Conservation (phyloP, 129 eudicot genomes). For the Helichrysum umbraculigerum region DNA sequence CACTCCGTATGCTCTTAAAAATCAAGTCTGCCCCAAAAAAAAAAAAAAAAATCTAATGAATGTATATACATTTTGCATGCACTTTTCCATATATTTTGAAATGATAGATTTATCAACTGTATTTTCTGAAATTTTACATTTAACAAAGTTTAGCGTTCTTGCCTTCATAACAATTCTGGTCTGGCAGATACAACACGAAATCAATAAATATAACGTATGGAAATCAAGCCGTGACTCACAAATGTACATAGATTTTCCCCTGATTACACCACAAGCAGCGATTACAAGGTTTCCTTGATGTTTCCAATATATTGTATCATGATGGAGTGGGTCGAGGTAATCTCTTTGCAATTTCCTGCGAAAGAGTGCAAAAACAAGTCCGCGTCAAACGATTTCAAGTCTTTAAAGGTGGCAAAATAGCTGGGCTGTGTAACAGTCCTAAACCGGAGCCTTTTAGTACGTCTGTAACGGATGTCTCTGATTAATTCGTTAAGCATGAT, state of each 20-base stretch:
- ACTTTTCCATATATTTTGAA: background rate
- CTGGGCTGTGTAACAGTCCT: no score
- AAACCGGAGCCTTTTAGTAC: background rate
- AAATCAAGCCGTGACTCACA: slow-evolving; percentile 28
- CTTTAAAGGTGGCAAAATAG: no score
- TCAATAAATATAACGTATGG: slow-evolving; percentile 17
- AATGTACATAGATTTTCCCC: slow-evolving; percentile 27
- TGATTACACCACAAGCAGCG: slow-evolving; percentile 22
- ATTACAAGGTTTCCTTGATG: slow-evolving; percentile 9
- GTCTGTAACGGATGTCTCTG: background rate
- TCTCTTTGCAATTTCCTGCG: slow-evolving; percentile 88
- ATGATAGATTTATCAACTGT: background rate
- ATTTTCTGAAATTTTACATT: background rate
- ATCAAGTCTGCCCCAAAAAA: no score
- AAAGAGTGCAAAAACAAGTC: background rate
- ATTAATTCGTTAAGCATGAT: background rate
- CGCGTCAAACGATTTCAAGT: background rate
- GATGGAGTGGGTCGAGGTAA: slow-evolving; percentile 67
- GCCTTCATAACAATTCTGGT: slow-evolving; percentile 1
- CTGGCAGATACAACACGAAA: slow-evolving; percentile 24
- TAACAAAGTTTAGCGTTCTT: background rate
- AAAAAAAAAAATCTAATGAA: no score
- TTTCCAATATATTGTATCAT: no score
- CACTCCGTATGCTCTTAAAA: no score
- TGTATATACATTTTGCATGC: background rate